Evolutionary conservation across 306 rosid species (phyloP), one percentile per base, ranked within the genome.

Genomic region (Dicorynia guianensis): DNA sequence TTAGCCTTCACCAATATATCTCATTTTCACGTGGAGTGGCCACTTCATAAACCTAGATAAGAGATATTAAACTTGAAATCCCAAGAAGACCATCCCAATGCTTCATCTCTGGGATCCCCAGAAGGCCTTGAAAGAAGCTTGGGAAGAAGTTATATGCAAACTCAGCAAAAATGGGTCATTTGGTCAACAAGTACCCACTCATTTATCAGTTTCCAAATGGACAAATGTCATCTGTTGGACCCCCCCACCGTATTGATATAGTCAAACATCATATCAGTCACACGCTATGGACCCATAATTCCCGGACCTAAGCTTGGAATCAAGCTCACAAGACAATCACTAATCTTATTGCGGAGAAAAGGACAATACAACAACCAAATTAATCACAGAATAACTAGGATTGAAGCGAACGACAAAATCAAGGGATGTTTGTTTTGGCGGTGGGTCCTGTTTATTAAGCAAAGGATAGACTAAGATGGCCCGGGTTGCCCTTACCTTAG

Each of bases 301-400:
- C 20, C 54, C 55, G 75, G 25, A 76, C 74, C 1, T 60, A 57
- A 54, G 79, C 67, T 36, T 72, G 69, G 79, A 76, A 60, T 81
- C 82, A 72, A 67, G 61, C 72, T 60, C 80, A 59, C 55, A 72
- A 70, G 88, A 87, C 84, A 85, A 83, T 48, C 86, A 84, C 84
- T 79, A 82, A 70, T 74, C 35, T 76, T 71, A 52, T 62, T 20
- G 66, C 30, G 39, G 67, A 49, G 85, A 85, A 79, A 75, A 79
- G 52, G 88, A 83, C 85, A 59, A 15, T 40, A 50, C 25, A 81
- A 83, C 88, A 56, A 87, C 87, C 48, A 71, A 60, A 30, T 76
- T 56, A 72, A 62, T 56, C 72, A 54, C 66, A 73, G 81, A 64
- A 82, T 75, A 19, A 66, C 83, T 66, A 65, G 70, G 81, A 70